A percentile compares a stretch with the other conserved stretches of the same genome.
These are phyloP conservation scores for Mycosarcoma maydis DNA, from an alignment of 1,284 basidiomycete species.

Conservation along the genomic window DNA sequence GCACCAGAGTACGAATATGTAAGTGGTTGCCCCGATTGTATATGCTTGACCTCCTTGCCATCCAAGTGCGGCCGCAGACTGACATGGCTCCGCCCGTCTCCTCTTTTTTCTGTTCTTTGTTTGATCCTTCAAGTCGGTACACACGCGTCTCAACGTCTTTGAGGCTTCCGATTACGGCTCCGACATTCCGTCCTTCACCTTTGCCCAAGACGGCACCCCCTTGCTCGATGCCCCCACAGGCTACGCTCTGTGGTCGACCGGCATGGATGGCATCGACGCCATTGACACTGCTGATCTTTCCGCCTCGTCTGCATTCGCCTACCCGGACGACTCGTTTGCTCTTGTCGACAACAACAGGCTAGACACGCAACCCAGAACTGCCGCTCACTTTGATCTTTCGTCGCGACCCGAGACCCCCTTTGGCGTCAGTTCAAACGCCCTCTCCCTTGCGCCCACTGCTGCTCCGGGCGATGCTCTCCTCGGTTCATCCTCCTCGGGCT, in stretches of 20 bases:
- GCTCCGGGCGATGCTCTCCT: slow-evolving; percentile 6
- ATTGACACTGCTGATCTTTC: slow-evolving; percentile 8
- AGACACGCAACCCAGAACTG: slow-evolving; percentile 30
- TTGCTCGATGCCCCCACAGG: slow-evolving; percentile 23
- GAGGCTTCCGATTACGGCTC: slow-evolving; percentile 33
- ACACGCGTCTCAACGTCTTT: slow-evolving; percentile 62
- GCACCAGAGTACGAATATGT: slow-evolving; percentile 63
- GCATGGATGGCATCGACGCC: slow-evolving; percentile 13
- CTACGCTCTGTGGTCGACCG: slow-evolving; percentile 37
- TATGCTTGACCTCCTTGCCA: no score
- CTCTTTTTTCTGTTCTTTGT: not conserved
- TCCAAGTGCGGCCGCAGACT: not conserved
- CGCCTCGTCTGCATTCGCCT: slow-evolving; percentile 24
- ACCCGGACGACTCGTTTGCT: slow-evolving; percentile 19
- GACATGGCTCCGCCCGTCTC: not conserved
- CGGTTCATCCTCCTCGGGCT: not conserved
- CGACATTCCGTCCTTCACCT: slow-evolving; percentile 31
- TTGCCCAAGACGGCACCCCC: slow-evolving; percentile 30
- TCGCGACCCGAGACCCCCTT: slow-evolving; percentile 18
- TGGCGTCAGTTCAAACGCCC: slow-evolving; percentile 13
- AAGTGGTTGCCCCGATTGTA: slow-evolving; percentile 34
- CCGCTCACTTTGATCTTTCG: slow-evolving; percentile 16
- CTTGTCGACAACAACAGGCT: slow-evolving; percentile 15
- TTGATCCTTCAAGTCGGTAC: slow-evolving; percentile 43
- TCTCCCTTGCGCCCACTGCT: slow-evolving; percentile 4